Conservation (phyloP, 257 asterid species). For the Salvia splendens region DNA sequence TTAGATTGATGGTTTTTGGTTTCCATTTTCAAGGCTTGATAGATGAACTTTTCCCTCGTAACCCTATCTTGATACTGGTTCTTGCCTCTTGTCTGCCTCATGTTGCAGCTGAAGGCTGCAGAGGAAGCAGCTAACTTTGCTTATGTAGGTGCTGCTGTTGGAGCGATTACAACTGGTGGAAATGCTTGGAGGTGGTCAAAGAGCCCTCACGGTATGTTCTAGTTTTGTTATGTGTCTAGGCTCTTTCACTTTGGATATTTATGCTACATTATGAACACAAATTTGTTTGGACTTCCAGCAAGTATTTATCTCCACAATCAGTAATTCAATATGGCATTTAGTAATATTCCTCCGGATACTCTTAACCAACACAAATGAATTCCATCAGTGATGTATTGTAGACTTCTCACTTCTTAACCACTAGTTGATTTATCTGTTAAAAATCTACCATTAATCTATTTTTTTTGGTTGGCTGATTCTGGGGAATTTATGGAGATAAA, state of each 20-base stretch:
- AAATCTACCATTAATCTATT: not conserved
- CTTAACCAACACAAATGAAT: not conserved
- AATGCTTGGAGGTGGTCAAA: constrained; percentile 78
- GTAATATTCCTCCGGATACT: constrained; percentile 2
- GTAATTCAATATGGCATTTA: not conserved
- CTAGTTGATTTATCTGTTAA: no score
- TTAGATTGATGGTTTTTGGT: not conserved
- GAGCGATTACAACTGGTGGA: constrained; percentile 80
- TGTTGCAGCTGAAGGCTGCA: constrained; percentile 76
- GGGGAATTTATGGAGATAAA: not conserved
- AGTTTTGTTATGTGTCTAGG: constrained; percentile 10
- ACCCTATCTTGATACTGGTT: not conserved
- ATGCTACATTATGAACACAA: not conserved
- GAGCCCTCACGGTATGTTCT: constrained; percentile 75
- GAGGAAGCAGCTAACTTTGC: constrained; percentile 69
- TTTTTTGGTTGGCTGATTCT: constrained; percentile 1
- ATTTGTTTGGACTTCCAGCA: constrained; percentile 8
- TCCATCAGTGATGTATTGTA: not conserved
- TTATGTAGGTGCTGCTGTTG: constrained; percentile 67
- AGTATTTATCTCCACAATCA: not conserved
- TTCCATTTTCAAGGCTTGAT: not conserved
- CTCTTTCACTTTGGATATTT: not conserved
- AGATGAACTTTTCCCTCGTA: not conserved
- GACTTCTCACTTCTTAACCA: not conserved
- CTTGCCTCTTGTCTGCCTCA: constrained; percentile 10